Conservation (phyloP, 176 grass and related monocot genomes). For the Aegilops longissima region DNA sequence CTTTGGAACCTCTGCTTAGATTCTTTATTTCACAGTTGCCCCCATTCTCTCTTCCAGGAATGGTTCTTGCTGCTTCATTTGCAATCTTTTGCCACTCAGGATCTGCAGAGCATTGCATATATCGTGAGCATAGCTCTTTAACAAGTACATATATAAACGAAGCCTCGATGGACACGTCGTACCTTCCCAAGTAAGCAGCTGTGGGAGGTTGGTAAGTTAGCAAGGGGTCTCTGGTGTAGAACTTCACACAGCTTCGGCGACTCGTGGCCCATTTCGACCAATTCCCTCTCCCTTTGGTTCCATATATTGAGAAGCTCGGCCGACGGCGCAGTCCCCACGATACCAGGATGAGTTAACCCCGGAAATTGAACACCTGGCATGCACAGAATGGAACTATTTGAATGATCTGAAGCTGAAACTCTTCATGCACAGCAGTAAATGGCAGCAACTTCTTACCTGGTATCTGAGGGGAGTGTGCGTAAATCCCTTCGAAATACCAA, state of each 20-base stretch:
- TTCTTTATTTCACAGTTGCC: constrained; percentile 98
- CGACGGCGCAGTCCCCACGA: constrained; percentile 86
- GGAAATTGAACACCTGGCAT: constrained; percentile 75
- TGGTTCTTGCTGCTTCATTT: constrained; percentile 84
- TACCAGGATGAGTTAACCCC: constrained; percentile 83
- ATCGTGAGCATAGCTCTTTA: constrained; percentile 12
- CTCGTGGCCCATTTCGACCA: constrained; percentile 45
- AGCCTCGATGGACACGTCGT: background rate
- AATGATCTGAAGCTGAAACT: background rate
- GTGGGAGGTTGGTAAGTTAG: constrained; percentile 58
- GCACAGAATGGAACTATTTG: background rate
- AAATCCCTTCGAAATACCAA: constrained; percentile 99
- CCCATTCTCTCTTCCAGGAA: constrained; percentile 89
- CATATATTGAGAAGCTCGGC: constrained; percentile 77
- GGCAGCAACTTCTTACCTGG: constrained; percentile 40
- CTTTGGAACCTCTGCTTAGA: constrained; percentile 88
- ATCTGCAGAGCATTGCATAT: constrained; percentile 44
- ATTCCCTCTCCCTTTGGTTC: constrained; percentile 79
- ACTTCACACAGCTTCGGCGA: constrained; percentile 74
- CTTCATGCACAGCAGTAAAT: background rate
- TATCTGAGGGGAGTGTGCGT: constrained; percentile 83
- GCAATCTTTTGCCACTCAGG: constrained; percentile 72
- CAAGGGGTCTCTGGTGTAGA: constrained; percentile 78
- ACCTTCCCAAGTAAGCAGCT: constrained; percentile 86
- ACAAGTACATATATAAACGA: background rate